Conservation (phyloP, 2,329 filamentous ascomycete genomes). For the Penicillium sp. region DNA sequence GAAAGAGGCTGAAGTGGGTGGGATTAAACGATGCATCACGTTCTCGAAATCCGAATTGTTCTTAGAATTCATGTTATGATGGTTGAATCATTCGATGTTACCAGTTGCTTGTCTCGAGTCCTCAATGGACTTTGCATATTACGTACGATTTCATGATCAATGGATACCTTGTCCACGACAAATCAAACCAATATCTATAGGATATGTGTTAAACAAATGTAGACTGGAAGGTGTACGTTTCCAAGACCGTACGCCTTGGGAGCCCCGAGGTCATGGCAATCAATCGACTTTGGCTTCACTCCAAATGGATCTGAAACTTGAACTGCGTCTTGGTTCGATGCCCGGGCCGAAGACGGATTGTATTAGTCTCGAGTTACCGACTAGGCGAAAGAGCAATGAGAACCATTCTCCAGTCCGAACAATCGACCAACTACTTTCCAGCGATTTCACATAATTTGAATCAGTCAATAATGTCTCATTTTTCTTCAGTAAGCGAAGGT, state of each 20-base stretch:
- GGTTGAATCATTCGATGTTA: neutral
- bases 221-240: too few relatives aligned
- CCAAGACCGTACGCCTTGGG: too few relatives aligned
- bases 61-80: neutral
- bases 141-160: conserved; percentile 20
- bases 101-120: neutral
- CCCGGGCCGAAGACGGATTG: too few relatives aligned
- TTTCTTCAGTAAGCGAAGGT: neutral
- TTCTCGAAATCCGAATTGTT: neutral
- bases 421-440: neutral
- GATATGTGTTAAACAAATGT: neutral
- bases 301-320: too few relatives aligned
- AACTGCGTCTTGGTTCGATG: too few relatives aligned
- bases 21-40: neutral
- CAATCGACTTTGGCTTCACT: too few relatives aligned
- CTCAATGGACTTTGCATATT: conserved; percentile 1
- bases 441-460: neutral
- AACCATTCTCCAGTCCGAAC: too few relatives aligned
- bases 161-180: neutral
- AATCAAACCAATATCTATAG: neutral
- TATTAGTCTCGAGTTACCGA: too few relatives aligned
- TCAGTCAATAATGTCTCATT: neutral
- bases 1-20: neutral
- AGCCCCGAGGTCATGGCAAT: too few relatives aligned
- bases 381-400: too few relatives aligned